These are phyloP conservation scores for Trametes cinnabarina DNA, from an alignment of 768 basidiomycete genomes.

Conservation along the genomic window DNA sequence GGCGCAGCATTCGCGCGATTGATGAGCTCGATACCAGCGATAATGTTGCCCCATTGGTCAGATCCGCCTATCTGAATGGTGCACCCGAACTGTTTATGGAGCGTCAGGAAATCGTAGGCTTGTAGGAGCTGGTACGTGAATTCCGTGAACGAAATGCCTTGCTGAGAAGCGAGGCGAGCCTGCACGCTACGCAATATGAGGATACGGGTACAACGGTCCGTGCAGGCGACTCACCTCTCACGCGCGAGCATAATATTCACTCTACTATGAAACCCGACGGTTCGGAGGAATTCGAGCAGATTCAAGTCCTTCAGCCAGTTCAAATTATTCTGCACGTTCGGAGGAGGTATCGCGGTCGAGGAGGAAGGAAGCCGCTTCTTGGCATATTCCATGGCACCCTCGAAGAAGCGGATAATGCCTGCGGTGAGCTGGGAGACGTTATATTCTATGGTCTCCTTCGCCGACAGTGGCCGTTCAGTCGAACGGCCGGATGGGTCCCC, in stretches of 20 bases:
- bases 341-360: constrained; percentile 16
- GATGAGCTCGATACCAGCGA: constrained; percentile 91
- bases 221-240: constrained; percentile 60
- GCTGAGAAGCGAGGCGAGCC: constrained; percentile 70
- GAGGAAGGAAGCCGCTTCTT: constrained; percentile 29
- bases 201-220: background rate
- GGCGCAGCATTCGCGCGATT: constrained; percentile 42
- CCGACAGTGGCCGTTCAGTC: constrained; percentile 73
- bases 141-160: constrained; percentile 97
- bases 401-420: constrained; percentile 73
- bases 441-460: constrained; percentile 51
- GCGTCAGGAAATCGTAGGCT: constrained; percentile 88
- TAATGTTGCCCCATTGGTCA: constrained; percentile 98
- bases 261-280: constrained; percentile 73
- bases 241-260: constrained; percentile 88
- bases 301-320: constrained; percentile 75
- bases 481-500: constrained; percentile 94
- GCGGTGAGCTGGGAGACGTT: constrained; percentile 66
- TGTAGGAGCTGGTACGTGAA: constrained; percentile 97
- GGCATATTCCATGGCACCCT: constrained; percentile 62
- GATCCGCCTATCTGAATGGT: constrained; percentile 92
- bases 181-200: constrained; percentile 59
- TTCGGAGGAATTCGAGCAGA: constrained; percentile 81
- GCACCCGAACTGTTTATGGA: constrained; percentile 65
- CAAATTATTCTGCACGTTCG: constrained; percentile 61